Evolutionary conservation across 495 filamentous ascomycete genomes (phyloP).

Genomic region (Penicillium roqueforti): DNA sequence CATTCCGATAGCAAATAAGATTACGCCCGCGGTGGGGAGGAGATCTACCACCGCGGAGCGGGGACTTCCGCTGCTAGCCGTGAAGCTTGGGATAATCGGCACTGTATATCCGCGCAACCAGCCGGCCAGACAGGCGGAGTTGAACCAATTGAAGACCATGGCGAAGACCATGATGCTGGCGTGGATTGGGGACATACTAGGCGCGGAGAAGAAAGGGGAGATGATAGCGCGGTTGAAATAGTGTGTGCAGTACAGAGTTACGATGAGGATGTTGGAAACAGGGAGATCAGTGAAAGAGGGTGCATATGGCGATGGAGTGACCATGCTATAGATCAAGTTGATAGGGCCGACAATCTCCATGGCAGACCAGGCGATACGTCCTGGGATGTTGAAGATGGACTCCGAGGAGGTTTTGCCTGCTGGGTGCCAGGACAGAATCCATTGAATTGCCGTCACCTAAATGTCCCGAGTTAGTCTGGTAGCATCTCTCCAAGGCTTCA

Average conservation of each 20-base stretch:
- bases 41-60: slow-evolving; percentile 2
- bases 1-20: slow-evolving; percentile 65
- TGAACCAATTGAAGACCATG: slow-evolving; percentile 69
- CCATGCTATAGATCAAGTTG: slow-evolving; percentile 73
- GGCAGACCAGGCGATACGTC: slow-evolving; percentile 74
- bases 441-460: slow-evolving; percentile 59
- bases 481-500: background rate
- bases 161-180: slow-evolving; percentile 56
- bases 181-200: slow-evolving; percentile 87
- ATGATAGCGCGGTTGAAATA: slow-evolving; percentile 86
- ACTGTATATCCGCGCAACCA: slow-evolving; percentile 62
- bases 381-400: slow-evolving; percentile 79
- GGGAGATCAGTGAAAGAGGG: slow-evolving; percentile 22
- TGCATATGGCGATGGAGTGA: slow-evolving; percentile 45
- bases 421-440: slow-evolving; percentile 59
- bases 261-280: slow-evolving; percentile 31
- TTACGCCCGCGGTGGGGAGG: slow-evolving; percentile 42
- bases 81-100: slow-evolving; percentile 28
- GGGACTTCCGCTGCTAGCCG: slow-evolving; percentile 2
- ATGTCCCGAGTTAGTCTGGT: background rate
- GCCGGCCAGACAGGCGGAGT: slow-evolving; percentile 68
- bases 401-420: slow-evolving; percentile 79
- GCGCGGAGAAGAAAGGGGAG: slow-evolving; percentile 71
- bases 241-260: slow-evolving; percentile 55
- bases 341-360: slow-evolving; percentile 83